Percentiles rank a stretch among this genome's conserved stretches.
These are phyloP conservation scores for Pugionium cornutum DNA, from an alignment of 345 rosid species.

Conservation along the genomic window DNA sequence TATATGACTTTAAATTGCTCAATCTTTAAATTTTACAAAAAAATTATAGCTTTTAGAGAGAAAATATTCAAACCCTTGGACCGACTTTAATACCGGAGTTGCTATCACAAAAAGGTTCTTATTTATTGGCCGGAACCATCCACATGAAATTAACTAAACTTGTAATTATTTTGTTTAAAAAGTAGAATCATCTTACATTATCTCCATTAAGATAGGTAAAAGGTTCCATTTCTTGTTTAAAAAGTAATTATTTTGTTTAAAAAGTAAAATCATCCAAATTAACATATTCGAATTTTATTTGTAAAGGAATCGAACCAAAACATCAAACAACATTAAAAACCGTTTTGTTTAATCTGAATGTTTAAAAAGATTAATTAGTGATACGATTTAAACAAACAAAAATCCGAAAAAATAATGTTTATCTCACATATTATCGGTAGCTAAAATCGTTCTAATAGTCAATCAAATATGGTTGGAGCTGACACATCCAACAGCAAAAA, in stretches of 20 bases:
- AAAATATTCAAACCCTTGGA: conserved; percentile 27
- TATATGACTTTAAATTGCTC: too few relatives aligned
- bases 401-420: not conserved
- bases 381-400: too few relatives aligned
- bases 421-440: not conserved
- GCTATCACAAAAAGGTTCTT: conserved; percentile 23
- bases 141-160: not conserved
- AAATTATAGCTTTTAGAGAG: not conserved
- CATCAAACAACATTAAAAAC: too few relatives aligned
- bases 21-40: not conserved
- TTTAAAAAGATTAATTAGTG: too few relatives aligned
- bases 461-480: conserved; percentile 34
- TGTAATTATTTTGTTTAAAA: not conserved
- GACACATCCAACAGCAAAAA: conserved; percentile 30
- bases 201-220: not conserved
- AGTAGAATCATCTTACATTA: not conserved
- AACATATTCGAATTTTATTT: too few relatives aligned
- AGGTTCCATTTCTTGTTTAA: too few relatives aligned
- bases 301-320: too few relatives aligned
- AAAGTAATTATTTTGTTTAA: too few relatives aligned
- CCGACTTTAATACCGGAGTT: conserved; percentile 32
- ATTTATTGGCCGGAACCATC: conserved; percentile 40
- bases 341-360: too few relatives aligned
- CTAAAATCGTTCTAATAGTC: conserved; percentile 2
- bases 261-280: too few relatives aligned